phyloP scores from a whole-genome alignment of 345 rosid species.

The Excoecaria cochinchinensis region DNA sequence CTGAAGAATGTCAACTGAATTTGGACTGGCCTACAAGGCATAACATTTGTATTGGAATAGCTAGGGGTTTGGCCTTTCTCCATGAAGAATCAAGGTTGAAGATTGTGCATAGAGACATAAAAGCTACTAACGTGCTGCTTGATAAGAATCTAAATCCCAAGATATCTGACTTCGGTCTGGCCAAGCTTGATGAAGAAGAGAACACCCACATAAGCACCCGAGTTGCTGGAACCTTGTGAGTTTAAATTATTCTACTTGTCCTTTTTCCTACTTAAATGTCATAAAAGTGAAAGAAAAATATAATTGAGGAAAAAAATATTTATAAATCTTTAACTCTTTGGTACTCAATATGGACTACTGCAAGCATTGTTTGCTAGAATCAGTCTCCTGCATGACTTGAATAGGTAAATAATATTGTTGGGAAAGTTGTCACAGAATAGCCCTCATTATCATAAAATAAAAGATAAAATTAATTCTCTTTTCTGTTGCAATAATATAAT shows the following conservation, averaged over 20 bases:
- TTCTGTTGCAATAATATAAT: not conserved
- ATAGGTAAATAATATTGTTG: no score
- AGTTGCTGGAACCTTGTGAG: no score
- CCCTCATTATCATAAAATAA: no score
- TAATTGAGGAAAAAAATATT: not conserved
- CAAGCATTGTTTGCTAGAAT: not conserved
- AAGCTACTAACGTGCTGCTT: no score
- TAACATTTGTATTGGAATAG: slow-evolving; percentile 14
- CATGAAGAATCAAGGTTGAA: slow-evolving; percentile 23
- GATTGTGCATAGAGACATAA: slow-evolving; percentile 14
- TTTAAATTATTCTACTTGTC: not conserved
- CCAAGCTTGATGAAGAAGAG: not conserved
- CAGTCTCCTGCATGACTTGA: not conserved
- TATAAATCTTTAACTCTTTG: not conserved
- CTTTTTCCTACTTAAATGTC: not conserved
- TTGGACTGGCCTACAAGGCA: not conserved
- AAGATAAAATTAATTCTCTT: not conserved
- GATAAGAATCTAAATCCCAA: no score
- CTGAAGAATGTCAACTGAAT: not conserved
- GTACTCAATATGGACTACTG: not conserved
- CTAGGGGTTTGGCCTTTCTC: slow-evolving; percentile 21
- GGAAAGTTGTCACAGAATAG: no score
- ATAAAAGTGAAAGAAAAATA: not conserved
- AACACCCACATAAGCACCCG: slow-evolving; percentile 7
- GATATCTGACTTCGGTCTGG: no score